phyloP scores from a whole-genome alignment of 805 yeast genomes.

The Wickerhamiella vanderwaltii region DNA sequence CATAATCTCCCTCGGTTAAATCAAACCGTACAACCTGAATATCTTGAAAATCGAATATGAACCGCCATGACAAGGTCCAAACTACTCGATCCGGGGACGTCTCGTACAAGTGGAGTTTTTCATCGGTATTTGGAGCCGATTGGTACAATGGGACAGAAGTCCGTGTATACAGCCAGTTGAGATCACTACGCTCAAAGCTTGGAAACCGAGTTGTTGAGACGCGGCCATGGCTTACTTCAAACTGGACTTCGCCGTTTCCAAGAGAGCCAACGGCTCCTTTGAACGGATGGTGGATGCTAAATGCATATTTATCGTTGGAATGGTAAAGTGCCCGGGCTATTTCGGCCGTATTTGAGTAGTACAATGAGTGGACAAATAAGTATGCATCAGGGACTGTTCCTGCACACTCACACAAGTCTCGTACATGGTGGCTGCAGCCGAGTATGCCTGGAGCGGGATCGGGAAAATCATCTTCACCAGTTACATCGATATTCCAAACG shows the following conservation, averaged over 20 bases:
- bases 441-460: background rate
- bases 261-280: conserved; percentile 6
- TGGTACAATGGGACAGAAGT: conserved; percentile 2
- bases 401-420: conserved; percentile 11
- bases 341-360: conserved; percentile 9
- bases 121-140: background rate
- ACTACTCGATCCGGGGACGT: background rate
- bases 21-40: conserved; percentile 10
- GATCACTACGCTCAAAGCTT: conserved; percentile 11
- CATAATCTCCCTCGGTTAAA: background rate
- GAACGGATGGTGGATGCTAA: conserved; percentile 11
- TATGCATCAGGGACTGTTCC: conserved; percentile 9
- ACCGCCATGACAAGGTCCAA: conserved; percentile 9
- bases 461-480: conserved; percentile 6
- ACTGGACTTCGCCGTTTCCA: conserved; percentile 11
- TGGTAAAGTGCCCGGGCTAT: conserved; percentile 8
- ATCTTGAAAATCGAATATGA: conserved; percentile 7
- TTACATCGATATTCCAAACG: conserved; percentile 9
- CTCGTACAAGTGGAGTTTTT: conserved; percentile 7
- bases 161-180: conserved; percentile 10
- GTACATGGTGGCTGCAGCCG: conserved; percentile 10
- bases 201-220: conserved; percentile 12
- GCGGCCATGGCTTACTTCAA: conserved; percentile 10
- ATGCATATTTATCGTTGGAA: conserved; percentile 1
- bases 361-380: conserved; percentile 11